A percentile compares a stretch with the other conserved stretches of the same genome.
These are phyloP conservation scores for Fulvia fulva DNA, from an alignment of 2,329 filamentous ascomycete genomes.

Conservation along the genomic window DNA sequence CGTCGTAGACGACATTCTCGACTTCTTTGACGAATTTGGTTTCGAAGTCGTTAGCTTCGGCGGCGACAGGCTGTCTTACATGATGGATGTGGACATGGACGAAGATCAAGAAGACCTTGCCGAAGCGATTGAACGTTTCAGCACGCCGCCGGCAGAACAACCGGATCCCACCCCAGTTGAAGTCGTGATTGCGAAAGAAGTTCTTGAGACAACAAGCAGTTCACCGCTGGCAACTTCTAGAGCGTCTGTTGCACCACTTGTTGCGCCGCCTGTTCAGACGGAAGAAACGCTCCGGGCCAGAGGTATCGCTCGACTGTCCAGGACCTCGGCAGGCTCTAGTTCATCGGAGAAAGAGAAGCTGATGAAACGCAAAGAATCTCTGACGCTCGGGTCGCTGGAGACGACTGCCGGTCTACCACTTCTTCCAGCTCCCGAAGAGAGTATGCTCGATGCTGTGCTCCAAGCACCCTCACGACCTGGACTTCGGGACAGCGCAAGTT, in stretches of 20 bases:
- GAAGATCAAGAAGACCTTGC: constrained; percentile 15
- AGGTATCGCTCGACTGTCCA: constrained; percentile 28
- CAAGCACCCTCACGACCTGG: not conserved
- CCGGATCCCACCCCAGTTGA: constrained; percentile 21
- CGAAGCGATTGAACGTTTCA: constrained; percentile 21
- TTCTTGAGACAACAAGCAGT: constrained; percentile 13
- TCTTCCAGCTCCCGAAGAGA: constrained; percentile 20
- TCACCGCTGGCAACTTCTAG: not conserved
- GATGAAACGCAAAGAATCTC: constrained; percentile 3
- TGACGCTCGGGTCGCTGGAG: constrained; percentile 2
- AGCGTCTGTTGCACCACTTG: not conserved
- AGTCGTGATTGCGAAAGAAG: constrained; percentile 25
- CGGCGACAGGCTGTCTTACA: constrained; percentile 18
- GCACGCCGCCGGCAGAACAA: constrained; percentile 22
- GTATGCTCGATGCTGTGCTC: constrained; percentile 18
- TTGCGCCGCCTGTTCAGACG: constrained; percentile 22
- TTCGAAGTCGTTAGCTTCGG: constrained; percentile 30
- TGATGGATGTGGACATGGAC: constrained; percentile 11
- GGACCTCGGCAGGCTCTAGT: constrained; percentile 15
- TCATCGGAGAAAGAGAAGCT: not conserved
- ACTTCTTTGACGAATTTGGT: constrained; percentile 40
- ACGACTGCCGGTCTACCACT: constrained; percentile 8
- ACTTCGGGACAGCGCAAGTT: not conserved
- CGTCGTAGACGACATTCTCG: constrained; percentile 38
- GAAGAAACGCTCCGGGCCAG: constrained; percentile 27